Conservation (phyloP, 495 filamentous ascomycete genomes). For the Lophiostoma macrostomum region DNA sequence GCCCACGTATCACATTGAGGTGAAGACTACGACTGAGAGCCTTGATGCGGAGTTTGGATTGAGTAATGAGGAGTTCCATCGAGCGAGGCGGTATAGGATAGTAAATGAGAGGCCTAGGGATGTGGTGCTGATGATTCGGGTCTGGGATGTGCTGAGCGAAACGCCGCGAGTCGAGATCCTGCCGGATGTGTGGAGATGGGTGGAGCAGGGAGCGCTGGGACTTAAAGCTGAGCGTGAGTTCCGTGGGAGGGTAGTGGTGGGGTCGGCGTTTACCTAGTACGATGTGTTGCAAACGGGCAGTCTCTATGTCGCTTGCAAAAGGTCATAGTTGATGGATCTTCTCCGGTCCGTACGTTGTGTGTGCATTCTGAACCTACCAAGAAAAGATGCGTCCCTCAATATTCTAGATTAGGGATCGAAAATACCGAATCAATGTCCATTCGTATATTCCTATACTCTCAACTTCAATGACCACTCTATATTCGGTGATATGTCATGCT, state of each 20-base stretch:
- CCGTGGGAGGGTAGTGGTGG: not conserved
- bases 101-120: not conserved
- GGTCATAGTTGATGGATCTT: too few relatives aligned
- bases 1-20: not conserved
- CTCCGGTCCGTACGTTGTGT: too few relatives aligned
- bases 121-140: not conserved
- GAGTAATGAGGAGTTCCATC: not conserved
- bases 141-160: not conserved
- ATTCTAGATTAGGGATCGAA: too few relatives aligned
- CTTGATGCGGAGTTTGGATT: not conserved
- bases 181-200: not conserved
- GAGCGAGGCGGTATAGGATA: not conserved
- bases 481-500: too few relatives aligned
- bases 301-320: too few relatives aligned
- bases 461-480: too few relatives aligned
- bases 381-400: too few relatives aligned
- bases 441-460: too few relatives aligned
- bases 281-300: too few relatives aligned
- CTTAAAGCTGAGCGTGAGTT: not conserved
- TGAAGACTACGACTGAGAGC: not conserved
- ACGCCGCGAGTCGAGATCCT: not conserved
- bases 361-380: too few relatives aligned
- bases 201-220: not conserved
- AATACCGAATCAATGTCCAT: too few relatives aligned
- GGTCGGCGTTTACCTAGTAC: too few relatives aligned